Percentiles rank a stretch among this genome's conserved stretches.
Evolutionary conservation across 768 basidiomycete species (phyloP).

Genomic region (Tylopilus sp.): DNA sequence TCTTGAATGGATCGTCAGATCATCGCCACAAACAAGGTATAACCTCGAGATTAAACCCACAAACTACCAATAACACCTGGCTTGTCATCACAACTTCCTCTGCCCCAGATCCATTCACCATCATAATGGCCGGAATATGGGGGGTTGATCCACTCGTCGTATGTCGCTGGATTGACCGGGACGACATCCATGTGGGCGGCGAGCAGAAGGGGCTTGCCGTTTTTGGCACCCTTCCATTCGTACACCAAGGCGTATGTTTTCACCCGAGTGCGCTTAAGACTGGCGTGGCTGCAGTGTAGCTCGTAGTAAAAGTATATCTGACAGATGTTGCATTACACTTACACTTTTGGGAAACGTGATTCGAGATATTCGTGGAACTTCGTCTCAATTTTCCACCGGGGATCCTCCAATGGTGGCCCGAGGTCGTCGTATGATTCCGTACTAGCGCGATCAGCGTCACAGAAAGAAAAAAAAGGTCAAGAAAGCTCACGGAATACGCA

Average conservation of each 20-base stretch:
- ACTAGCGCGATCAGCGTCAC: slow-evolving; percentile 26
- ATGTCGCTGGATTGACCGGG: slow-evolving; percentile 44
- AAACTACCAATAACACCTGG: slow-evolving; percentile 33
- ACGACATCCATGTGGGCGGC: slow-evolving; percentile 52
- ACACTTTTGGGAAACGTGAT: slow-evolving; percentile 61
- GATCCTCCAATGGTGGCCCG: slow-evolving; percentile 45
- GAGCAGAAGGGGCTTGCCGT: slow-evolving; percentile 53
- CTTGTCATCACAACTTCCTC: slow-evolving; percentile 47
- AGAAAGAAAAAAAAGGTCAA: background rate
- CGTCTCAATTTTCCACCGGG: slow-evolving; percentile 36
- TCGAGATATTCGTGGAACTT: slow-evolving; percentile 26
- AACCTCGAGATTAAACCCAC: slow-evolving; percentile 20
- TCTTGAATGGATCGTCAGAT: slow-evolving; percentile 10
- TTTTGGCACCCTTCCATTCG: slow-evolving; percentile 53
- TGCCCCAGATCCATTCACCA: slow-evolving; percentile 45
- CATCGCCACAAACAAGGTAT: too few relatives aligned
- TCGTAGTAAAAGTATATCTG: background rate
- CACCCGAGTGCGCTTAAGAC: slow-evolving; percentile 49
- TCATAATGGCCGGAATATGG: slow-evolving; percentile 50
- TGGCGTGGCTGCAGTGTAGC: slow-evolving; percentile 37
- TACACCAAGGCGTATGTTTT: slow-evolving; percentile 63
- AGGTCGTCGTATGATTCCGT: slow-evolving; percentile 54
- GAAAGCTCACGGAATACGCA: slow-evolving; percentile 30
- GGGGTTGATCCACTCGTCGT: slow-evolving; percentile 44
- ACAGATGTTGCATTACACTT: slow-evolving; percentile 12